Evolutionary conservation across 345 rosid species (phyloP), one percentile per base, ranked within the genome.

Genomic region (Hirschfeldia incana): DNA sequence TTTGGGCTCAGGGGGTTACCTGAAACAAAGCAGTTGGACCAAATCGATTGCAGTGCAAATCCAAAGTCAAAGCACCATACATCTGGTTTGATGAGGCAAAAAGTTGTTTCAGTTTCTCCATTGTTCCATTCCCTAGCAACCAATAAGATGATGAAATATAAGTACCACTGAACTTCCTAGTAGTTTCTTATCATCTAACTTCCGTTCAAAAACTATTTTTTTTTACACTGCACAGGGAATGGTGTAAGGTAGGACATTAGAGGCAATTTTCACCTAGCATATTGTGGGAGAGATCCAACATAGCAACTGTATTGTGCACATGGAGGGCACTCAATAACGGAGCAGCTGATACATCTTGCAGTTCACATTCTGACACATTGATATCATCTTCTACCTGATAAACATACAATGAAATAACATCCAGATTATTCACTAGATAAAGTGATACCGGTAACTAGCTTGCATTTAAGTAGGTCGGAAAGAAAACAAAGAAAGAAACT

Each of bases 11-110:
- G 26, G 60, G 70, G 60, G 58, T 68, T 64, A 94, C 99, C 96
- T 94, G 98, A 87, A 91, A 93, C 87, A 94, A 85, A 72, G 98
- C 85, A 39, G 93, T 86, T 65, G 99, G 92, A 81, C 98, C 99
- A 83, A 93, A 94, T 37, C 92, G 93, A 80, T 94, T 94, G 89
- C 93, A 90, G 80, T 94, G 99, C 85, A 94, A 84, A 79, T 94
- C 99, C 88, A 94, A 86, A 82, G 90, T 89, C 81, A 95, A 77
- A 72, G 85, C 94, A 67, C 94, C 92, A 78, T 91, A 91, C 73
- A 76, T 89, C 86, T 88, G 96, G 74, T 86, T 89, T 77, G 97
- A 85, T 74, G 88, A 84, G 67, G 79, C 78, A 80, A 95, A 87
- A 30, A 87, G 81, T 78, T 87, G 88, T 81, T 89, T 89, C 78